Evolutionary conservation across 176 grass and related monocot species (phyloP).

Genomic region (Oryza rufipogon): DNA sequence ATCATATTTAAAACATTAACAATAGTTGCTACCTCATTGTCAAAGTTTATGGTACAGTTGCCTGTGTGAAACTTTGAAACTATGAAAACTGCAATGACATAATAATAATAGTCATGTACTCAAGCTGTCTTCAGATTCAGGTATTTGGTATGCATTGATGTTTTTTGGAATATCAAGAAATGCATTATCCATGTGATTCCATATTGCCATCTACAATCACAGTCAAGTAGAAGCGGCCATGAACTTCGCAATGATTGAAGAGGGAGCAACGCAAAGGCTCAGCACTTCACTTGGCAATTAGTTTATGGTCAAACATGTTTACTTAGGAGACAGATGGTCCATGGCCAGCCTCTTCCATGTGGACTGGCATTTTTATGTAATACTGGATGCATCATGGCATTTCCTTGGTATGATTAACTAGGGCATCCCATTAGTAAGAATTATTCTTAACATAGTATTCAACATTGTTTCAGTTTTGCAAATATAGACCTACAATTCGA

Average conservation of each 20-base stretch:
- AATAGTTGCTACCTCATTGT: too few relatives aligned
- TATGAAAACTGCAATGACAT: not conserved
- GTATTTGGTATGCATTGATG: not conserved
- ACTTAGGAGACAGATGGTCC: constrained; percentile 52
- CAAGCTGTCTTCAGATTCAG: not conserved
- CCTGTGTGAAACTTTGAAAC: not conserved
- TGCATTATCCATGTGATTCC: not conserved
- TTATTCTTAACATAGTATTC: not conserved
- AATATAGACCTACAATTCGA: not conserved
- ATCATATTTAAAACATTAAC: not conserved
- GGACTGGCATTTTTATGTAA: not conserved
- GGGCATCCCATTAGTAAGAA: not conserved
- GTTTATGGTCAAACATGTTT: constrained; percentile 31
- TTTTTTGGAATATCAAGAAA: not conserved
- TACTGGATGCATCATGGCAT: not conserved
- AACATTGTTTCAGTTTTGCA: not conserved
- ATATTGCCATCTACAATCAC: constrained; percentile 10
- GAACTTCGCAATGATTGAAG: constrained; percentile 32
- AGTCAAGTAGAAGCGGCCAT: constrained; percentile 37
- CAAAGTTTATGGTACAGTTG: too few relatives aligned
- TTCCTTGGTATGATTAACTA: not conserved
- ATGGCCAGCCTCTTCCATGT: constrained; percentile 52
- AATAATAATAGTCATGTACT: not conserved
- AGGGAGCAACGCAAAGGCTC: too few relatives aligned
- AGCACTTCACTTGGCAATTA: not conserved